These are phyloP conservation scores for Lodderomyces beijingensis DNA, from an alignment of 1,139 yeast species.

Conservation along the genomic window DNA sequence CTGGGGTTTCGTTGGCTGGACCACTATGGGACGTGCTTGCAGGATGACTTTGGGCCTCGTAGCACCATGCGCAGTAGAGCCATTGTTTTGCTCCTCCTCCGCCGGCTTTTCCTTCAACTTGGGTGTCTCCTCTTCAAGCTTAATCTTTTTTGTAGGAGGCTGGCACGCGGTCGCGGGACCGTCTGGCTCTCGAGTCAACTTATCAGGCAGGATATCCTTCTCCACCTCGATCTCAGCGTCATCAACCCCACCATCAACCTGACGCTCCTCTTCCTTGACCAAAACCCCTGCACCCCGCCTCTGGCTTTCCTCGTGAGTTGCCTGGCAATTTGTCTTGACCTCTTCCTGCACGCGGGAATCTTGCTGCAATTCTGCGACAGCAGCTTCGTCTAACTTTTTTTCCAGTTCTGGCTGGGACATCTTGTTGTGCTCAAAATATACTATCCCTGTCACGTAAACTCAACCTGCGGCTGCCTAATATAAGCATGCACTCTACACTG, in stretches of 20 bases:
- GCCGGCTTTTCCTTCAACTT: background rate
- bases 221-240: conserved; percentile 1
- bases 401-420: too few species aligned
- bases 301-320: background rate
- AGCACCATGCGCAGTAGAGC: background rate
- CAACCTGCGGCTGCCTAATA: too few species aligned
- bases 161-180: conserved; percentile 2
- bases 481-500: too few species aligned
- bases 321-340: too few species aligned
- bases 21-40: conserved; percentile 25
- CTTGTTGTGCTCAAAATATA: too few species aligned
- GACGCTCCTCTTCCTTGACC: background rate
- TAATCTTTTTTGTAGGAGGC: conserved; percentile 10
- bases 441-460: too few species aligned
- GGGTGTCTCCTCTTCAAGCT: conserved; percentile 10
- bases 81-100: conserved; percentile 3
- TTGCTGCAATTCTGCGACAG: background rate
- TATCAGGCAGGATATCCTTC: background rate
- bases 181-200: background rate
- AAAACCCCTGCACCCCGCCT: too few species aligned
- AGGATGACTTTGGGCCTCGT: conserved; percentile 10
- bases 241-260: background rate
- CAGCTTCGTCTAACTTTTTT: background rate
- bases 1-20: conserved; percentile 56
- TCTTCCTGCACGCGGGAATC: background rate